Conservation (phyloP, 1,284 basidiomycete species). For the Cryptococcus sp. region DNA sequence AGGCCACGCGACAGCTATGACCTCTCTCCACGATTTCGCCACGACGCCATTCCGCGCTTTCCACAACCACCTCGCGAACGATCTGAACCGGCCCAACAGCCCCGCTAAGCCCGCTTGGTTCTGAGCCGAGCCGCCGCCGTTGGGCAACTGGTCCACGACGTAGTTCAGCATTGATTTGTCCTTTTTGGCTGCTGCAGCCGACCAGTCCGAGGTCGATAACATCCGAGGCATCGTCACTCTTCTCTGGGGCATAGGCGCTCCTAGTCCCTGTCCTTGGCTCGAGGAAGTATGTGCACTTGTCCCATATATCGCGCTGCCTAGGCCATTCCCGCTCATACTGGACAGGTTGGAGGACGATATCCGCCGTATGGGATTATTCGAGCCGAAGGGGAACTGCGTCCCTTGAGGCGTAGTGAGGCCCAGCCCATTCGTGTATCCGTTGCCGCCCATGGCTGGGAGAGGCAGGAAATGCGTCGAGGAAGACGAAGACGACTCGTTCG, state of each 20-base stretch:
- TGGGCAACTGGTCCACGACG: slow-evolving; percentile 26
- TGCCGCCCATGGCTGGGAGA: slow-evolving; percentile 9
- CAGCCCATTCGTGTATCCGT: background rate
- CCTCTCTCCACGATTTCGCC: slow-evolving; percentile 40
- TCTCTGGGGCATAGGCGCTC: slow-evolving; percentile 16
- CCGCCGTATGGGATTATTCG: slow-evolving; percentile 13
- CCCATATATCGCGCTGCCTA: background rate
- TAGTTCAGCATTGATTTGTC: slow-evolving; percentile 42
- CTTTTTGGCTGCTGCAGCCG: slow-evolving; percentile 43
- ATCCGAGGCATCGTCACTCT: slow-evolving; percentile 37
- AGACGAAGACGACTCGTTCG: slow-evolving; percentile 5
- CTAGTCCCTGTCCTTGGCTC: background rate
- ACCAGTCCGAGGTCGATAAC: slow-evolving; percentile 42
- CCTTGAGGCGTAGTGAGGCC: slow-evolving; percentile 23
- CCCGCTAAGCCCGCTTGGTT: slow-evolving; percentile 27
- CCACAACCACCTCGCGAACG: slow-evolving; percentile 40
- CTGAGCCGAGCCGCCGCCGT: background rate
- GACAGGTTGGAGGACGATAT: slow-evolving; percentile 22
- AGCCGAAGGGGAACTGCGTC: slow-evolving; percentile 13
- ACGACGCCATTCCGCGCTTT: slow-evolving; percentile 46
- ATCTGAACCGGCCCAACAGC: slow-evolving; percentile 49
- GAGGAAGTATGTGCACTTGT: slow-evolving; percentile 2
- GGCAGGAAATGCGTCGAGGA: slow-evolving; percentile 32
- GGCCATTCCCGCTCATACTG: background rate
- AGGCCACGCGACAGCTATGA: slow-evolving; percentile 41